Conservation (phyloP, 2,329 filamentous ascomycete genomes). For the Ceratocystis lukuohia region DNA sequence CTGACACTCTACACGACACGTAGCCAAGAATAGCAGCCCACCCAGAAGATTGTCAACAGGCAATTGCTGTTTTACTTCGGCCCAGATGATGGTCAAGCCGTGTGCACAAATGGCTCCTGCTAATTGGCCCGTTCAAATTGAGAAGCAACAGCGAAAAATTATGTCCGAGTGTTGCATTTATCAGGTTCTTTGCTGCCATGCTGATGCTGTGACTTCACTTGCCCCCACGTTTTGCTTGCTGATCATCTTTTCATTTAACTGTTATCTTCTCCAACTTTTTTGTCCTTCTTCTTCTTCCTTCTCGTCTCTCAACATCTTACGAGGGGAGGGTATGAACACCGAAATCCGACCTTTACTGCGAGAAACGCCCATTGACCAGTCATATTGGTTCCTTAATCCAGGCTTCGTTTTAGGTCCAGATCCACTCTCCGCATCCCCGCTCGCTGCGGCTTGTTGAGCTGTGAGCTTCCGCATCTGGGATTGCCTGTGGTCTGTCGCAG, state of each 20-base stretch:
- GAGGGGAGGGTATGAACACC: not conserved
- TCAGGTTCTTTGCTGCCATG: not conserved
- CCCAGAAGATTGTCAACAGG: not conserved
- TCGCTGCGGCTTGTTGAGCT: not conserved
- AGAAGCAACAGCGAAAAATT: not conserved
- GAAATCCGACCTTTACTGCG: conserved; percentile 1
- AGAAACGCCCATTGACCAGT: not conserved
- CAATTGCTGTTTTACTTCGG: not conserved
- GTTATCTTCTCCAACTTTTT: conserved; percentile 2
- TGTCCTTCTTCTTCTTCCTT: no score
- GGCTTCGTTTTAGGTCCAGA: not conserved
- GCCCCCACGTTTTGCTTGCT: not conserved
- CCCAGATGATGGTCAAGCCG: not conserved
- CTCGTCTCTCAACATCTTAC: not conserved
- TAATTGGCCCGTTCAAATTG: not conserved
- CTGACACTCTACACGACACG: not conserved
- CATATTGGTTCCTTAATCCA: not conserved
- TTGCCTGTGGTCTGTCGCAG: no score
- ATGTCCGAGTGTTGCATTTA: not conserved
- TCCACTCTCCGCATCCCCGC: not conserved
- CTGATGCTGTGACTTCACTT: not conserved
- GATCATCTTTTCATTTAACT: not conserved
- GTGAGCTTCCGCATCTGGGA: conserved; percentile 1
- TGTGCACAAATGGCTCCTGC: not conserved
- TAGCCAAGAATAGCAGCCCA: not conserved